Evolutionary conservation across 2,329 filamentous ascomycete species (phyloP).

Genomic region (Dothideomycetes sp.): DNA sequence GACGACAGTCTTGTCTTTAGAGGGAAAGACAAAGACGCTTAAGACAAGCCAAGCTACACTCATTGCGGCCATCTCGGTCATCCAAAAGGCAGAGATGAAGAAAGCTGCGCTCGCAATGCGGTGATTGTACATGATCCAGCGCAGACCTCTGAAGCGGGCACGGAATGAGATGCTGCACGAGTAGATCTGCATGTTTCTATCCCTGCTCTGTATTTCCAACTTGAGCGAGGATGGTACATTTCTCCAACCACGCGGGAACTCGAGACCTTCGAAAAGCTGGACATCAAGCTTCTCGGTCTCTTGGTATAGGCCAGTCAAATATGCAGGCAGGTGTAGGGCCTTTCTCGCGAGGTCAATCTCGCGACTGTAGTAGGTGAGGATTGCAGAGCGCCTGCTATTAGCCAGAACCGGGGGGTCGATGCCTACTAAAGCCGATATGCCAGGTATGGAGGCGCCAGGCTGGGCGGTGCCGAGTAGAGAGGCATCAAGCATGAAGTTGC

Average conservation of each 20-base stretch:
- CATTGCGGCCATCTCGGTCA: slow-evolving; percentile 58
- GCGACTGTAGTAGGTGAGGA: slow-evolving; percentile 69
- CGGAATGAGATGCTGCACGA: slow-evolving; percentile 54
- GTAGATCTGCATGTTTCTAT: slow-evolving; percentile 62
- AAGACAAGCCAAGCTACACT: slow-evolving; percentile 53
- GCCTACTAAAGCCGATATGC: background rate
- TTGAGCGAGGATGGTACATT: slow-evolving; percentile 43
- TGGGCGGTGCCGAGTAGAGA: slow-evolving; percentile 50
- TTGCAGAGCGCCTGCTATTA: slow-evolving; percentile 57
- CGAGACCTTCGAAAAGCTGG: slow-evolving; percentile 60
- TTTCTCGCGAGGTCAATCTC: slow-evolving; percentile 52
- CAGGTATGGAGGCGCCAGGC: no score
- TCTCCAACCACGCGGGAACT: slow-evolving; percentile 47
- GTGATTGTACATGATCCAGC: slow-evolving; percentile 81
- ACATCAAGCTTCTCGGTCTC: slow-evolving; percentile 56
- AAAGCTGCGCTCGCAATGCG: slow-evolving; percentile 56
- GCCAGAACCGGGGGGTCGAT: slow-evolving; percentile 18
- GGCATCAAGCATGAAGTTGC: slow-evolving; percentile 92
- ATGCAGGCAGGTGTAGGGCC: slow-evolving; percentile 54
- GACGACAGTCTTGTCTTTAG: slow-evolving; percentile 11
- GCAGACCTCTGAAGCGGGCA: slow-evolving; percentile 64
- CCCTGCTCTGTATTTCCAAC: slow-evolving; percentile 60
- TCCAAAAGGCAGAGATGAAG: slow-evolving; percentile 67
- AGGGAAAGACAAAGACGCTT: slow-evolving; percentile 26
- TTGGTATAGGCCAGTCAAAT: slow-evolving; percentile 53